Evolutionary conservation across 495 filamentous ascomycete genomes (phyloP).

Genomic region (Penicillium malachiteum): DNA sequence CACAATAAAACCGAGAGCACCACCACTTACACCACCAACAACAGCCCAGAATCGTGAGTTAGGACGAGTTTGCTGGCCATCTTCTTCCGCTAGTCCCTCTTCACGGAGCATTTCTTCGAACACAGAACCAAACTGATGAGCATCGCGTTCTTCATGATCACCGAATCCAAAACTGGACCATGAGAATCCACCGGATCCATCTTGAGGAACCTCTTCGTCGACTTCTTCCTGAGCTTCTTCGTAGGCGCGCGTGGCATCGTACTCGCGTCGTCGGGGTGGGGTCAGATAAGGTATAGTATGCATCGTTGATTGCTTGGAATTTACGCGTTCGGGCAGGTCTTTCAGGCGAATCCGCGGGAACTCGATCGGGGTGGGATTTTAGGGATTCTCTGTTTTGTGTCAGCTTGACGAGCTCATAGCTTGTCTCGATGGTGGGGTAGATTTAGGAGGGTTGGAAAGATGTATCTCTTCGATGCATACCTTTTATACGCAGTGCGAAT

Average conservation of each 20-base stretch:
- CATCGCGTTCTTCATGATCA: slow-evolving; percentile 53
- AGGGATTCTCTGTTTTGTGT: slow-evolving; percentile 69
- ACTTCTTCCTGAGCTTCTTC: slow-evolving; percentile 52
- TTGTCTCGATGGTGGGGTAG: background rate
- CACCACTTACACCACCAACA: slow-evolving; percentile 82
- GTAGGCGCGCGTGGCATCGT: slow-evolving; percentile 70
- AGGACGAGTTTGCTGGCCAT: slow-evolving; percentile 39
- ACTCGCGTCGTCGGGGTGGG: slow-evolving; percentile 75
- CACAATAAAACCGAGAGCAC: slow-evolving; percentile 90
- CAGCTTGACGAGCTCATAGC: background rate
- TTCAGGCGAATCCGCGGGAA: slow-evolving; percentile 81
- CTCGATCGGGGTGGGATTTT: slow-evolving; percentile 91
- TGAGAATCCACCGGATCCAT: slow-evolving; percentile 50
- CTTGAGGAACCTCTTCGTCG: slow-evolving; percentile 58
- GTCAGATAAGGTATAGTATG: slow-evolving; percentile 94
- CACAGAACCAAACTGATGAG: slow-evolving; percentile 79
- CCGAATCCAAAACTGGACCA: slow-evolving; percentile 65
- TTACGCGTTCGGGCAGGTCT: slow-evolving; percentile 77
- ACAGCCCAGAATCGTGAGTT: slow-evolving; percentile 82
- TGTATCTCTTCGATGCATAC: slow-evolving; percentile 35
- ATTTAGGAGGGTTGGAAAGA: background rate
- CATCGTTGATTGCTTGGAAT: slow-evolving; percentile 97
- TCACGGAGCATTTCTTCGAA: slow-evolving; percentile 99
- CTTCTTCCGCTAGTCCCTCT: slow-evolving; percentile 74
- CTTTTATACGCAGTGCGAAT: slow-evolving; percentile 95